Evolutionary conservation across 352 stramenopile genomes (phyloP), one percentile per base, ranked within the genome.

Genomic region (Discostella stelligera): DNA sequence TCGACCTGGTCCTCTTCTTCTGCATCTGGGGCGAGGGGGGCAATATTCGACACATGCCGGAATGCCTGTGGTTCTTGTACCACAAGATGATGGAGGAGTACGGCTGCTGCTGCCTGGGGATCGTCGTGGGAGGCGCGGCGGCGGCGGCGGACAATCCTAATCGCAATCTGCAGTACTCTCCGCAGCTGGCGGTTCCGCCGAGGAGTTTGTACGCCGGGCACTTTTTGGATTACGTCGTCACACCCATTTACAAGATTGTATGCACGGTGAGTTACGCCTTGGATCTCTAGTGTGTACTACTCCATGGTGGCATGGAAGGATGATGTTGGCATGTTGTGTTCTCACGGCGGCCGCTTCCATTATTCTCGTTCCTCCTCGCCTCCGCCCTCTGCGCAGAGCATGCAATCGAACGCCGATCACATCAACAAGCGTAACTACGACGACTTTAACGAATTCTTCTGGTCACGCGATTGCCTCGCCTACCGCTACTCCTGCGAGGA

Each of bases 391-490:
- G 27, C 27, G 27, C 58, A 93, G 86, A 92, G 80, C 63, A 91
- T 91, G 81, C 90, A 88, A 80, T 89, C 78, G 9, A 88, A 88
- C 39, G 66, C 74, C 1, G 97, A 99, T 73, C 96, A 99, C 80
- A 77, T 95, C 46, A 92, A 98, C 58, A 96, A 95, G 25, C 91
- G 96, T 75, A 99, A 98, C 83, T 99, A 99, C 78, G 97, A 99
- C 53, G 97, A 99, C 77, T 98, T 98, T 74, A 99, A 99, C 86
- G 97, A 99, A 89, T 99, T 99, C 77, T 99, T 99, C 79, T 99
- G 97, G 97, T 97, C 92, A 18, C 89, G 93, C n/a, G 84, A 93
- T 1, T 99, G 97, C 73, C 89, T 99, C 23, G 90, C 94, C 44
- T 98, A 94, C 71, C 93, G 96, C 69, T 98, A 98, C 88, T 97